Conservation (phyloP, 495 filamentous ascomycete genomes). For the Aspergillus mulundensis region DNA sequence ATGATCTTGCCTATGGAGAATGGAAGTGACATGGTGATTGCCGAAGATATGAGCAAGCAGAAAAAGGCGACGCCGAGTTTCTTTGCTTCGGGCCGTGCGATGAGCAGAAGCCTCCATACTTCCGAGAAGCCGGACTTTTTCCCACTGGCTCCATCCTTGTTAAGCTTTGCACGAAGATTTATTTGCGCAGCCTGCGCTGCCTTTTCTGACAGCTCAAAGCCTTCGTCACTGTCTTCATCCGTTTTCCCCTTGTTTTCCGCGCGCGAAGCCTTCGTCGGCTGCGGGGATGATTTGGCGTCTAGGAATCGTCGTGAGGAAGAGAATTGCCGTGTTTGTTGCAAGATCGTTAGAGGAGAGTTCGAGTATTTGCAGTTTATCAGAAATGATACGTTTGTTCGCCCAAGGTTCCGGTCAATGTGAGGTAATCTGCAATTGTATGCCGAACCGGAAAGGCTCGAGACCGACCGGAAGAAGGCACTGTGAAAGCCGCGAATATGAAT, state of each 20-base stretch:
- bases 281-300: constrained; percentile 23
- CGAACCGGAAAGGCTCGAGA: constrained; percentile 24
- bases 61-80: constrained; percentile 76
- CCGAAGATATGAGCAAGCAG: constrained; percentile 80
- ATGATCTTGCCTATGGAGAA: constrained; percentile 95
- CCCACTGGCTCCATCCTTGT: constrained; percentile 66
- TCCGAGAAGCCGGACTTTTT: constrained; percentile 67
- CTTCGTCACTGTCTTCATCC: constrained; percentile 50
- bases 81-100: constrained; percentile 78
- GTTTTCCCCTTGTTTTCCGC: constrained; percentile 23
- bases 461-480: constrained; percentile 18
- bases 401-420: constrained; percentile 5
- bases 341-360: constrained; percentile 15
- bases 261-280: constrained; percentile 17
- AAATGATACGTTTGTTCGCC: constrained; percentile 17
- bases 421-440: constrained; percentile 18
- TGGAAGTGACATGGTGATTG: constrained; percentile 90
- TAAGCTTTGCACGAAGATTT: constrained; percentile 80
- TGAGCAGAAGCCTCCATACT: constrained; percentile 81
- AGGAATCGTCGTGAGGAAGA: constrained; percentile 26
- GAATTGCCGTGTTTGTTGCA: constrained; percentile 26
- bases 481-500: constrained; percentile 1
- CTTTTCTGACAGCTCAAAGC: constrained; percentile 68
- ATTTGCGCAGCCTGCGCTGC: constrained; percentile 84
- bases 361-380: constrained; percentile 15